Evolutionary conservation across 2,329 filamentous ascomycete species (phyloP).

Genomic region (Stemphylium vesicarium): DNA sequence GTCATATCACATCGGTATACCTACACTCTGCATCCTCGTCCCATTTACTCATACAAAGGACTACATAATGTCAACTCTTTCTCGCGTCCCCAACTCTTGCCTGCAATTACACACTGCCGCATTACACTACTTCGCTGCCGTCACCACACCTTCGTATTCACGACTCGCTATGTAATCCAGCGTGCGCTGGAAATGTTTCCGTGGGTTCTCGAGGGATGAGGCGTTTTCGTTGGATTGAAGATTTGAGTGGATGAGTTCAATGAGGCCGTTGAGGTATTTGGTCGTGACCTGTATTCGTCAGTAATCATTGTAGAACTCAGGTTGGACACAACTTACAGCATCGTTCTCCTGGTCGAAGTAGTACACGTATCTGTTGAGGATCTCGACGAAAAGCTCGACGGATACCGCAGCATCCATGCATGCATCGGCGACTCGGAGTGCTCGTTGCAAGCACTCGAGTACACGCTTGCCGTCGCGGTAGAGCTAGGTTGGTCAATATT

Average conservation of each 20-base stretch:
- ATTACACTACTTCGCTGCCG: slow-evolving; percentile 60
- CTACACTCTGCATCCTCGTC: slow-evolving; percentile 7
- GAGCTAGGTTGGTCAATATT: slow-evolving; percentile 57
- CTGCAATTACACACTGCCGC: not conserved
- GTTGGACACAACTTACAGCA: slow-evolving; percentile 63
- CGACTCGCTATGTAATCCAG: slow-evolving; percentile 90
- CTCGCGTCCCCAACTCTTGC: not conserved
- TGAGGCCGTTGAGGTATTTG: slow-evolving; percentile 96
- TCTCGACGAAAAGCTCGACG: slow-evolving; percentile 97
- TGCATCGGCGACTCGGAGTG: slow-evolving; percentile 92
- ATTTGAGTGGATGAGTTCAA: slow-evolving; percentile 98
- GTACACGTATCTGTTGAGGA: slow-evolving; percentile 97
- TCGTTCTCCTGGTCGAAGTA: slow-evolving; percentile 99
- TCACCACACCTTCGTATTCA: slow-evolving; percentile 90
- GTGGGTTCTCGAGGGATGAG: slow-evolving; percentile 82
- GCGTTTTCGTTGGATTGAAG: slow-evolving; percentile 85
- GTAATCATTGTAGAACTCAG: not conserved
- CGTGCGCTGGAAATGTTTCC: slow-evolving; percentile 92
- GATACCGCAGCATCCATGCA: slow-evolving; percentile 99
- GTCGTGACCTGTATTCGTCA: slow-evolving; percentile 72
- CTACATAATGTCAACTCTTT: not conserved
- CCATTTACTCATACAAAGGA: slow-evolving; percentile 17
- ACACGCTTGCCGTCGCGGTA: slow-evolving; percentile 98
- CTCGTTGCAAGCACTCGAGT: slow-evolving; percentile 92
- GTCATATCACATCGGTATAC: slow-evolving; percentile 2